Percentiles rank a stretch among this genome's conserved stretches.
Conservation (phyloP, 225 moss, liverwort and hornwort genomes). For the Climacium dendroides region DNA sequence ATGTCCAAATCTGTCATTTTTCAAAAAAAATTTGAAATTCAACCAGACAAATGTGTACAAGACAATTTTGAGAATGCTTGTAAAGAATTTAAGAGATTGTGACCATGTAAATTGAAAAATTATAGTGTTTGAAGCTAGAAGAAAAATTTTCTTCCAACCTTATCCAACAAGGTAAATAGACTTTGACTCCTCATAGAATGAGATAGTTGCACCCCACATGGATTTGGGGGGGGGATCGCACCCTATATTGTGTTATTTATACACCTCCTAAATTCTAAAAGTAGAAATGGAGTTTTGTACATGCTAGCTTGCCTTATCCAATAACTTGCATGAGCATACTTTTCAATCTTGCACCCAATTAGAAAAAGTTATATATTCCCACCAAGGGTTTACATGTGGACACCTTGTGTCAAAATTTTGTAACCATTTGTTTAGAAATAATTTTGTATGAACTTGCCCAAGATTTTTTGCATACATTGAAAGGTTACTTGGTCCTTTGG, state of each 20-base stretch:
- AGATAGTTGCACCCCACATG: neutral
- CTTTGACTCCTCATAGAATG: neutral
- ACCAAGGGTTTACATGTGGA: rapidly evolving
- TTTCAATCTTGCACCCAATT: neutral
- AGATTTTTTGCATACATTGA: neutral
- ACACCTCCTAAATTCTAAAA: rapidly evolving
- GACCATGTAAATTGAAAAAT: neutral
- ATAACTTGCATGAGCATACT: neutral
- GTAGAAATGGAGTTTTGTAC: neutral
- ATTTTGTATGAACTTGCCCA: neutral
- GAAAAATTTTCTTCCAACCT: neutral
- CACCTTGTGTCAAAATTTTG: neutral
- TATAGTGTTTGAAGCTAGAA: neutral
- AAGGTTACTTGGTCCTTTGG: neutral
- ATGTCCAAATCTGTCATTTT: neutral
- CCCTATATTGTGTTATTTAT: rapidly evolving
- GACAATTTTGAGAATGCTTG: neutral
- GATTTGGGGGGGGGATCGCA: too few relatives aligned
- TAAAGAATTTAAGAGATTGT: neutral
- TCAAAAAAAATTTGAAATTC: neutral
- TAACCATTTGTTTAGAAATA: neutral
- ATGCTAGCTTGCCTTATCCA: rapidly evolving
- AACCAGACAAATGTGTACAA: neutral
- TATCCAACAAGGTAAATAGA: rapidly evolving
- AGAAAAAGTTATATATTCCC: too few relatives aligned